Conservation (phyloP, 75 land plant genomes). For the Picea sitchensis region DNA sequence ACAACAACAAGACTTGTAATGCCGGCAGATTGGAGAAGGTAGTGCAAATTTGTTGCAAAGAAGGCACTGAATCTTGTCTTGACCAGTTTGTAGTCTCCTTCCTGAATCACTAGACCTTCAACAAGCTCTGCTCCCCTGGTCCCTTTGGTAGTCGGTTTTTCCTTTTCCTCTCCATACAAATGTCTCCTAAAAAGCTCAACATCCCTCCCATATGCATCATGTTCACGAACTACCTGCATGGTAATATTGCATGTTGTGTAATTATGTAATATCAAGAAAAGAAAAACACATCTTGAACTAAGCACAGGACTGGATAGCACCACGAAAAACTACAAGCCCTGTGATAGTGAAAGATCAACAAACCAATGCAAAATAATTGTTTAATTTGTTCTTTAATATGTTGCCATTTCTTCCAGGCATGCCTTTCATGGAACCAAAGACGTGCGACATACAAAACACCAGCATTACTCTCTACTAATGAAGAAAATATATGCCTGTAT, state of each 20-base stretch:
- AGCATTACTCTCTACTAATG: neutral
- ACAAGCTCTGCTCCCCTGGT: conserved; percentile 76
- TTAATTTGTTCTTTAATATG: neutral
- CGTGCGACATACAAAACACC: too few relatives aligned
- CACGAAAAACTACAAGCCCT: neutral
- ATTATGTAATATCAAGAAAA: neutral
- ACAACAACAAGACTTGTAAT: too few relatives aligned
- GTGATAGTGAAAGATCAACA: neutral
- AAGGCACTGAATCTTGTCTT: too few relatives aligned
- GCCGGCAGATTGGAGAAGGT: too few relatives aligned
- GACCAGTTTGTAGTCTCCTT: conserved; percentile 52
- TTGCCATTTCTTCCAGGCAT: neutral
- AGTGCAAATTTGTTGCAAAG: too few relatives aligned
- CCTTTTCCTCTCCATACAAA: conserved; percentile 45
- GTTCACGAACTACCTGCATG: conserved; percentile 81
- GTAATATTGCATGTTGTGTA: neutral
- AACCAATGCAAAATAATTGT: neutral
- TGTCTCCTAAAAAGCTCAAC: conserved; percentile 74
- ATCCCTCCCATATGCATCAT: conserved; percentile 81
- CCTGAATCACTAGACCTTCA: conserved; percentile 55
- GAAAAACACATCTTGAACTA: neutral
- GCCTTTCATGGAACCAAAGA: neutral
- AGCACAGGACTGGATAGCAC: neutral
- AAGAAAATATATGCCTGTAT: neutral
- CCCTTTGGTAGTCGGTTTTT: too few relatives aligned